Evolutionary conservation across 2,329 filamentous ascomycete genomes (phyloP).

Genomic region (Beauveria pseudobassiana): DNA sequence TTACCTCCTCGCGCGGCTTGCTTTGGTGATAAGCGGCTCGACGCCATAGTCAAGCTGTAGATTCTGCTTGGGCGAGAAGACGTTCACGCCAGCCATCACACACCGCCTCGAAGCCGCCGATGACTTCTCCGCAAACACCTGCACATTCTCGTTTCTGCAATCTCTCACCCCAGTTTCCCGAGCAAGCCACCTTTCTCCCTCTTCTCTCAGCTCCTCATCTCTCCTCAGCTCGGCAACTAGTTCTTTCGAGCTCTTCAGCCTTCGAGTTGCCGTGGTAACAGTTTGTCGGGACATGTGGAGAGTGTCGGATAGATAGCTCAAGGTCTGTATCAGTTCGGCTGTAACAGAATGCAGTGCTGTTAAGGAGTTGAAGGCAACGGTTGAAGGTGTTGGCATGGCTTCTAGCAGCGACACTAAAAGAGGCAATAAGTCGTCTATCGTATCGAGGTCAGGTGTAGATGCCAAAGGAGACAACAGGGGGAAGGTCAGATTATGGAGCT

Average conservation of each 20-base stretch:
- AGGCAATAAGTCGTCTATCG: conserved; percentile 62
- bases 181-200: conserved; percentile 75
- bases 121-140: conserved; percentile 75
- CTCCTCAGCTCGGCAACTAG: conserved; percentile 76
- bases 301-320: conserved; percentile 82
- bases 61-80: conserved; percentile 58
- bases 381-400: conserved; percentile 57
- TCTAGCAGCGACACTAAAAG: conserved; percentile 58
- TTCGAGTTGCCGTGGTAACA: conserved; percentile 70
- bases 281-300: conserved; percentile 91
- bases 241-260: conserved; percentile 74
- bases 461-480: conserved; percentile 62
- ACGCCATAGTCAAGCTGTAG: conserved; percentile 24
- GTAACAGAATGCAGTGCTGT: conserved; percentile 63
- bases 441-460: conserved; percentile 53
- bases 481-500: conserved; percentile 66
- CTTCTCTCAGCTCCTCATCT: conserved; percentile 75
- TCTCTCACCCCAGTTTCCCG: conserved; percentile 73
- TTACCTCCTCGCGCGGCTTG: not conserved
- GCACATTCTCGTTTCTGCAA: conserved; percentile 74
- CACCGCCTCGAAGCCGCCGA: conserved; percentile 85
- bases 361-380: conserved; percentile 57
- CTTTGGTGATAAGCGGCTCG: conserved; percentile 14
- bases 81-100: conserved; percentile 78
- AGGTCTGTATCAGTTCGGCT: conserved; percentile 65